A percentile compares a stretch with the other conserved stretches of the same genome.
Conservation (phyloP, 139 green algal species). For the Micractinium conductrix region DNA sequence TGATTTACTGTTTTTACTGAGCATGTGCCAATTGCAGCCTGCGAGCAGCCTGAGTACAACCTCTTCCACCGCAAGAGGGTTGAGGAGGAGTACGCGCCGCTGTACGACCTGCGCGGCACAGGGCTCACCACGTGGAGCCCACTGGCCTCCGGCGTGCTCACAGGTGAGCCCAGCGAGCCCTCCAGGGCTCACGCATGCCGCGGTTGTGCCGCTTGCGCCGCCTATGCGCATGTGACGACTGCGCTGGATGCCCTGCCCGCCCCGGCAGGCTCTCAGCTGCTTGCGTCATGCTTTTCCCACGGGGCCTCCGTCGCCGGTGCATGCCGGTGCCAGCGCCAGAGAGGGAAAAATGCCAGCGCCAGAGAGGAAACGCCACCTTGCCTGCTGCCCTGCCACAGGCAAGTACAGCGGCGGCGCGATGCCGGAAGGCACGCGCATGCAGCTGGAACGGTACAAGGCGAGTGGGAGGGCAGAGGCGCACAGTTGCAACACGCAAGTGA, state of each 20-base stretch:
- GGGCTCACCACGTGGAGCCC: constrained; percentile 86
- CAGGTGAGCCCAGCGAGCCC: constrained; percentile 29
- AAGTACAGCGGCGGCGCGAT: constrained; percentile 81
- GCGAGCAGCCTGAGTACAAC: constrained; percentile 93
- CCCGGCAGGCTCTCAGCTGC: too few species aligned
- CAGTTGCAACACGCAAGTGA: too few species aligned
- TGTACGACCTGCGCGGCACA: constrained; percentile 72
- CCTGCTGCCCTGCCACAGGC: too few species aligned
- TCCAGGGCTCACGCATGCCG: too few species aligned
- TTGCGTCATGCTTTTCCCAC: too few species aligned
- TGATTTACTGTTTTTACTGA: too few species aligned
- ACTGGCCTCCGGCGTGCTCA: constrained; percentile 82
- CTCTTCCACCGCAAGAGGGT: constrained; percentile 78
- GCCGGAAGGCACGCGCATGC: constrained; percentile 71
- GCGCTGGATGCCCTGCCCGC: too few species aligned
- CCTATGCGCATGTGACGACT: not conserved
- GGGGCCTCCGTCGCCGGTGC: too few species aligned
- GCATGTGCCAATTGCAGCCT: too few species aligned
- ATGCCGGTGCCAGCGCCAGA: too few species aligned
- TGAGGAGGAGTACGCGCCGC: constrained; percentile 64
- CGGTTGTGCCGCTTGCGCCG: not conserved
- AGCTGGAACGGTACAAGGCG: constrained; percentile 77
- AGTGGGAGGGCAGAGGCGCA: not conserved
- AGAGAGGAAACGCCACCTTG: too few species aligned
- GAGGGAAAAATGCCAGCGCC: too few species aligned